phyloP scores from a whole-genome alignment of 768 basidiomycete species.

The Chalciporus piperatus region DNA sequence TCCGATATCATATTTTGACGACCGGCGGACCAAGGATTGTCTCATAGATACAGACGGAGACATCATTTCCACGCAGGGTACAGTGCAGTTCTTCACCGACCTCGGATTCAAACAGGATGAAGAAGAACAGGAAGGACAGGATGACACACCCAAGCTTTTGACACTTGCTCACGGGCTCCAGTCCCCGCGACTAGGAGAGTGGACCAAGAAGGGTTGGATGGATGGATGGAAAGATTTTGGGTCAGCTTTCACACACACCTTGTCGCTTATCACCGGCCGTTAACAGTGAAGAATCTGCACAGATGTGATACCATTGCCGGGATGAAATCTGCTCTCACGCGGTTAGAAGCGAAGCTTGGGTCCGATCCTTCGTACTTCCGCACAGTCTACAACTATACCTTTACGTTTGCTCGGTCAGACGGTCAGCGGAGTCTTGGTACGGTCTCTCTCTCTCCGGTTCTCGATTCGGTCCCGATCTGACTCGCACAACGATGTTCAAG shows the following conservation, averaged over 20 bases:
- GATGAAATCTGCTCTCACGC: conserved; percentile 57
- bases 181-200: conserved; percentile 69
- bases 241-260: conserved; percentile 38
- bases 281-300: conserved; percentile 1
- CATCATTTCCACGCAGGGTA: conserved; percentile 75
- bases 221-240: conserved; percentile 78
- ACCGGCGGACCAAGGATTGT: too few species aligned
- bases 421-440: conserved; percentile 79
- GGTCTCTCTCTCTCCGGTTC: conserved; percentile 21
- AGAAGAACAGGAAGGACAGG: conserved; percentile 63
- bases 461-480: conserved; percentile 1
- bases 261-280: conserved; percentile 3
- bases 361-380: conserved; percentile 68
- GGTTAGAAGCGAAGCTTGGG: conserved; percentile 58
- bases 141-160: conserved; percentile 74
- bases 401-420: conserved; percentile 71
- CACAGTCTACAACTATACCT: conserved; percentile 77
- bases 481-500: conserved; percentile 31
- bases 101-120: conserved; percentile 27
- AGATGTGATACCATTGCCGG: conserved; percentile 64
- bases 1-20: background rate
- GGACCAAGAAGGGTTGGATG: conserved; percentile 68
- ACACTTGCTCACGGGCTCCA: conserved; percentile 80
- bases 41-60: conserved; percentile 54
- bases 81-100: conserved; percentile 61